These are phyloP conservation scores for Epichloe amarillans DNA, from an alignment of 2,329 filamentous ascomycete genomes.

Conservation along the genomic window DNA sequence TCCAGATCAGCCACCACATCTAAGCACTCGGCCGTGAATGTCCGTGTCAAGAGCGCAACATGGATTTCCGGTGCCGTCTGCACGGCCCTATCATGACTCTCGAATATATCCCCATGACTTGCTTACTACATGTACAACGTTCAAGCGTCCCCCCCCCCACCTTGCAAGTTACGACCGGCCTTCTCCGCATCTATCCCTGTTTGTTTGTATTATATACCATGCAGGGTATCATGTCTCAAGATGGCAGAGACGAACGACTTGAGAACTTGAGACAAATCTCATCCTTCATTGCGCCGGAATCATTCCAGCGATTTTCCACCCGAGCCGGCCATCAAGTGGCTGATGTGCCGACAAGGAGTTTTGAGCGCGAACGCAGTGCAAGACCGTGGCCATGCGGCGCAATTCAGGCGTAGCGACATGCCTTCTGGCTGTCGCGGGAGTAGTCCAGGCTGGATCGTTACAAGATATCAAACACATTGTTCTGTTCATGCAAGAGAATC, in stretches of 20 bases:
- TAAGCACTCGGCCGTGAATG: neutral
- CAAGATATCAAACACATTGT: slow-evolving; percentile 42
- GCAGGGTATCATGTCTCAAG: neutral
- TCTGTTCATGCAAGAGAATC: slow-evolving; percentile 40
- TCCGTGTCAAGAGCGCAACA: neutral
- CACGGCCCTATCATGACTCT: neutral
- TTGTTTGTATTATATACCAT: neutral
- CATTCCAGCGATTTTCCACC: neutral
- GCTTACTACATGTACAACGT: too few species aligned
- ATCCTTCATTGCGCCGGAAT: neutral
- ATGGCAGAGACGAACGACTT: neutral
- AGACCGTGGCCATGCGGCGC: neutral
- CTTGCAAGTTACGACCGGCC: neutral
- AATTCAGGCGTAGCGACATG: neutral
- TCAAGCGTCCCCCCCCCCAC: too few species aligned
- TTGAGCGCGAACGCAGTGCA: neutral
- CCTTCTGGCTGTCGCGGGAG: slow-evolving; percentile 9
- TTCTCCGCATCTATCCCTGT: neutral
- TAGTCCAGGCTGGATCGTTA: slow-evolving; percentile 24
- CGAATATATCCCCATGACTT: neutral
- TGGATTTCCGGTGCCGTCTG: too few species aligned
- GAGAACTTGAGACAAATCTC: neutral
- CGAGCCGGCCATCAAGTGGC: too few species aligned
- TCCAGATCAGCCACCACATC: neutral
- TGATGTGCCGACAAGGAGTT: neutral